phyloP scores from a whole-genome alignment of 1,139 yeast genomes.

The Suhomyces ambrosiae region DNA sequence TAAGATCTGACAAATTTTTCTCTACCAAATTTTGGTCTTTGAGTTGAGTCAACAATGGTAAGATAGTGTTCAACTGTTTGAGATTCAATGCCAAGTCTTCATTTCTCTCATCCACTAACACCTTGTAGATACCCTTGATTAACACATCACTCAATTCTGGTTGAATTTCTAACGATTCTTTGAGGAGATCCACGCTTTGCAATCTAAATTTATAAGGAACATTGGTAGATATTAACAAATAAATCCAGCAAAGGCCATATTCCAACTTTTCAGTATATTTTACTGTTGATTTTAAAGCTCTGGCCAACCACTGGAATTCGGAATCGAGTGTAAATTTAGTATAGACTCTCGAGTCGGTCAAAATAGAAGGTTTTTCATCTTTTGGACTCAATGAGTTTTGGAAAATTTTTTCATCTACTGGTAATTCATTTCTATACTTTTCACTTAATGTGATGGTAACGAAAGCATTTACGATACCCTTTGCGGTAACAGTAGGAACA shows the following conservation, averaged over 20 bases:
- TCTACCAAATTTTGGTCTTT: slow-evolving; percentile 23
- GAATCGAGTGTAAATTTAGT: slow-evolving; percentile 46
- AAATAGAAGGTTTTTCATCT: slow-evolving; percentile 45
- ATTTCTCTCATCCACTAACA: slow-evolving; percentile 15
- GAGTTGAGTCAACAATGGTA: slow-evolving; percentile 48
- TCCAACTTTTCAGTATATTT: slow-evolving; percentile 13
- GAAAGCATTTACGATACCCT: slow-evolving; percentile 52
- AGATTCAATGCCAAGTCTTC: slow-evolving; percentile 24
- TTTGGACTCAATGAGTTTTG: slow-evolving; percentile 28
- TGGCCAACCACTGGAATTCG: slow-evolving; percentile 56
- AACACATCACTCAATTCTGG: slow-evolving; percentile 18
- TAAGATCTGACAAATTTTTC: slow-evolving; percentile 39
- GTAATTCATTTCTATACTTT: slow-evolving; percentile 9
- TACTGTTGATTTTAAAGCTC: slow-evolving; percentile 37
- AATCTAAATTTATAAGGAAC: slow-evolving; percentile 38
- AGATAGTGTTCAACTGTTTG: slow-evolving; percentile 40
- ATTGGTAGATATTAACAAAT: slow-evolving; percentile 39
- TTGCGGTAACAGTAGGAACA: slow-evolving; percentile 48
- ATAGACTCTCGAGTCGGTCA: slow-evolving; percentile 49
- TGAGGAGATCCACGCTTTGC: slow-evolving; percentile 31
- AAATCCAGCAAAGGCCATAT: slow-evolving; percentile 46
- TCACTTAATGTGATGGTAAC: slow-evolving; percentile 32
- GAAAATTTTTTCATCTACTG: slow-evolving; percentile 21
- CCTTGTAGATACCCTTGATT: slow-evolving; percentile 19
- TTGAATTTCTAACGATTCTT: slow-evolving; percentile 23